Evolutionary conservation across 306 rosid genomes (phyloP), one percentile per base, ranked within the genome.

Genomic region (Oemleria cerasiformis): DNA sequence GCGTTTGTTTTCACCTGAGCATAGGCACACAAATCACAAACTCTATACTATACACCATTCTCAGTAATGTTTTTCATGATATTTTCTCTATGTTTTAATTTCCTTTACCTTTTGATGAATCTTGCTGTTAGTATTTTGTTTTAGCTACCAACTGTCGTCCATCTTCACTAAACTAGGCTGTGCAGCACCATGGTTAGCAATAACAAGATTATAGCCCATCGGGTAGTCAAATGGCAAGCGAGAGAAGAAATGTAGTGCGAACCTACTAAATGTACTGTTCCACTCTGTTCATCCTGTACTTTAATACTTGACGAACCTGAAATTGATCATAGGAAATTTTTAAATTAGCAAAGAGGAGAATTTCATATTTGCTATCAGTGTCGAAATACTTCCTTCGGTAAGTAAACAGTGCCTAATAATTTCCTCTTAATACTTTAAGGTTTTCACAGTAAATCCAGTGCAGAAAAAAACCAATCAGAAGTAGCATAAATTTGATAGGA

Each of bases 191-290:
- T 70, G 68, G 71, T 73, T 70, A 82, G 80, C 70, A 82, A 80
- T 63, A 84, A 65, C 59, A 85, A 53, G 68, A 73, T 69, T 51
- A 84, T 67, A 54, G 84, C 53, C 81, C 68, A 14, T 58, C 66
- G 75, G 76, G 65, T 75, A 73, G 84, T 74, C 81, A 76, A 68
- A 75, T 78, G 58, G 76, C 54, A 65, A 58, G 83, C 87, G 69
- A 85, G 88, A 76, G 88, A 74, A 78, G 88, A 71, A 72, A 91
- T 74, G 58, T 47, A 65, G 84, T 89, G 97, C 69, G 73, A 75
- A 81, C 99, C 99, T 55, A 91, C 97, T 89, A 94, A 89, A 83
- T 89, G 99, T 67, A 94, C 92, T 5, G 92, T 94, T 73, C 97
- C 97, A 3, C 90, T 91, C 75, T 80, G 81, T 81, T 94, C 97